phyloP scores from a whole-genome alignment of 2,329 filamentous ascomycete species.

The Hortaea werneckii region DNA sequence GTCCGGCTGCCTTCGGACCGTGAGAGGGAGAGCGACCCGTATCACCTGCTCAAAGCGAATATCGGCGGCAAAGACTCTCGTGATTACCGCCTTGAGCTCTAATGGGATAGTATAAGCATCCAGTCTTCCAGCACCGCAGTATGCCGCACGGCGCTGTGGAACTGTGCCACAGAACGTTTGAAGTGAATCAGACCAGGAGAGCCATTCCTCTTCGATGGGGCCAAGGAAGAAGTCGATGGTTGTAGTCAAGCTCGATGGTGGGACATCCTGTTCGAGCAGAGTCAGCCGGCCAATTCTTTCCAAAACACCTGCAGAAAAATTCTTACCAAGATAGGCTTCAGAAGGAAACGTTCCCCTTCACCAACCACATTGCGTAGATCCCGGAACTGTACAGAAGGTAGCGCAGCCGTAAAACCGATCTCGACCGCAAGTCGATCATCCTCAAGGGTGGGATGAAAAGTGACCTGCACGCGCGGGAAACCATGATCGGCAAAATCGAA shows the following conservation, averaged over 20 bases:
- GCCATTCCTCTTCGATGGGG: background rate
- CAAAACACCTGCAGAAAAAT: no score
- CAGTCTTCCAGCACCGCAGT: conserved; percentile 9
- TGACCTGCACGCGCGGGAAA: conserved; percentile 10
- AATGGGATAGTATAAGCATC: conserved; percentile 17
- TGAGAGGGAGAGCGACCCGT: conserved; percentile 14
- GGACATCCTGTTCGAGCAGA: background rate
- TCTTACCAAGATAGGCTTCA: conserved; percentile 6
- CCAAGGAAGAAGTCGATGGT: background rate
- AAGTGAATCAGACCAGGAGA: conserved; percentile 2
- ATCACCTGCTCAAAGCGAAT: conserved; percentile 13
- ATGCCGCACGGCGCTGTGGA: conserved; percentile 9
- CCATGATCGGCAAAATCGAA: conserved; percentile 8
- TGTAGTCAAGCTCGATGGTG: background rate
- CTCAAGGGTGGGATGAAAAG: conserved; percentile 5
- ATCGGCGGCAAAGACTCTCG: conserved; percentile 9
- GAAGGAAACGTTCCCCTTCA: conserved; percentile 9
- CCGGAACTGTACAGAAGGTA: conserved; percentile 11
- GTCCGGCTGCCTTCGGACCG: conserved; percentile 14
- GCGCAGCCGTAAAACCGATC: conserved; percentile 12
- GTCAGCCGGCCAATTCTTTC: no score
- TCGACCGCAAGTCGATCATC: conserved; percentile 7
- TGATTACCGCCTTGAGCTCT: conserved; percentile 10
- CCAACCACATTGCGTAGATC: conserved; percentile 12
- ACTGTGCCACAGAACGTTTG: conserved; percentile 12